Base-by-base conservation (phyloP, 305 asterid species). In the Plantago coronopus region DNA sequence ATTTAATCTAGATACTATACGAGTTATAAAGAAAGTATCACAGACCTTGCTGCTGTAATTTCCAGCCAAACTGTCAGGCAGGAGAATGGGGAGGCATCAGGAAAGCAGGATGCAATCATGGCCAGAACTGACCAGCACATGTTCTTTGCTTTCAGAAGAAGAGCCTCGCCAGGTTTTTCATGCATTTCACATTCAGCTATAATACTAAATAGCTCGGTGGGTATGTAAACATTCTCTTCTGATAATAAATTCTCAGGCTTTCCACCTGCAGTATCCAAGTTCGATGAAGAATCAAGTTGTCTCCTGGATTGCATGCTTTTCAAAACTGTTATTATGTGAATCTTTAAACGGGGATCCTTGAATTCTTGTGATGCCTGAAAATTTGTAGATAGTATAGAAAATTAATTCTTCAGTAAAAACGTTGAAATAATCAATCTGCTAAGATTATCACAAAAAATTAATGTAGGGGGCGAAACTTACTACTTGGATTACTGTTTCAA, bases 61-160 rank as follows among this genome's bases (percentile, higher is more conserved):
- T 94, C 99, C 73, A 94, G 89, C 99, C 99, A 94, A 74, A 87
- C 83, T 34, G 95, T 80, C 59, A 89, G 77, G 81, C 99, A 94
- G 59, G 96, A 85, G 72, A 94, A 70, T 44, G 89, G 77, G 54
- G 96, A 82, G 62, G 83, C 91, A 66, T 94, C 99, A 38, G 94
- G 82, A 80, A 94, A 94, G 82, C 99, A 89, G 51, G 99, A 86
- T 12, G 99, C 96, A 49, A 89, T 76, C 91, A 88, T 76, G 63
- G 97, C 99, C 85, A 94, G 78, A 75, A 94, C 80, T 29, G 99
- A 82, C 99, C 99, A 94, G 82, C 97, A 62, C 76, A 89, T 74
- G 80, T 89, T 84, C 83, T 94, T 89, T 57, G 99, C 97, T 76
- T 89, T 86, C 64, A 83, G 75, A 59, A 94, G 96, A 76, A 94